Conservation (phyloP, 169 alveolate species). For the Plasmodium vinckei region DNA sequence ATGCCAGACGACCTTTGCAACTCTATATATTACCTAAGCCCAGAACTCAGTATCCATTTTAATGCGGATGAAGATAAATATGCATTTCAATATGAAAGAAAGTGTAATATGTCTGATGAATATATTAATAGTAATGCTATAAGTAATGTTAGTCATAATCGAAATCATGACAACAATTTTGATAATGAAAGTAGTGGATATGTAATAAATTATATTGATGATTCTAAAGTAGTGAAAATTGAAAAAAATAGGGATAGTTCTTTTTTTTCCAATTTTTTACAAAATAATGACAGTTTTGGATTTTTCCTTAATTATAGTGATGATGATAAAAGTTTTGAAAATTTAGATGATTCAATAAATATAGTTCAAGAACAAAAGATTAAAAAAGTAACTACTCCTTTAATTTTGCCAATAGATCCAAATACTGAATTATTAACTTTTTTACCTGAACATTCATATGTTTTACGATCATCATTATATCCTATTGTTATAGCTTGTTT, state of each 20-base stretch:
- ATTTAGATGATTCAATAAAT: slow-evolving; percentile 71
- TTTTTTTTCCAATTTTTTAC: slow-evolving; percentile 62
- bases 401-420: slow-evolving; percentile 67
- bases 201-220: slow-evolving; percentile 47
- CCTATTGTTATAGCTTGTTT: slow-evolving; percentile 73
- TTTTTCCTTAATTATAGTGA: slow-evolving; percentile 66
- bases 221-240: slow-evolving; percentile 23
- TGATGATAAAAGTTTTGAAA: slow-evolving; percentile 54
- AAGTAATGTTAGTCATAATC: not conserved
- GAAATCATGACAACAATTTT: slow-evolving; percentile 8
- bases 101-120: too few relatives aligned
- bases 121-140: too few relatives aligned
- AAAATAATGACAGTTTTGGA: slow-evolving; percentile 48
- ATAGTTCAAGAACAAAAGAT: slow-evolving; percentile 59
- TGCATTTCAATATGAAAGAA: slow-evolving; percentile 24
- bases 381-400: slow-evolving; percentile 39
- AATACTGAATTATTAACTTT: slow-evolving; percentile 47
- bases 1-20: slow-evolving; percentile 1
- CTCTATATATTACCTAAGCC: slow-evolving; percentile 46
- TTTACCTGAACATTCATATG: slow-evolving; percentile 75
- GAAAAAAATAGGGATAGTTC: slow-evolving; percentile 60
- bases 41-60: slow-evolving; percentile 24
- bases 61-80: slow-evolving; percentile 20
- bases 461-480: slow-evolving; percentile 58
- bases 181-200: slow-evolving; percentile 18